Evolutionary conservation across 2,329 filamentous ascomycete genomes (phyloP), one percentile per base, ranked within the genome.

Genomic region (Neoarthrinium moseri): DNA sequence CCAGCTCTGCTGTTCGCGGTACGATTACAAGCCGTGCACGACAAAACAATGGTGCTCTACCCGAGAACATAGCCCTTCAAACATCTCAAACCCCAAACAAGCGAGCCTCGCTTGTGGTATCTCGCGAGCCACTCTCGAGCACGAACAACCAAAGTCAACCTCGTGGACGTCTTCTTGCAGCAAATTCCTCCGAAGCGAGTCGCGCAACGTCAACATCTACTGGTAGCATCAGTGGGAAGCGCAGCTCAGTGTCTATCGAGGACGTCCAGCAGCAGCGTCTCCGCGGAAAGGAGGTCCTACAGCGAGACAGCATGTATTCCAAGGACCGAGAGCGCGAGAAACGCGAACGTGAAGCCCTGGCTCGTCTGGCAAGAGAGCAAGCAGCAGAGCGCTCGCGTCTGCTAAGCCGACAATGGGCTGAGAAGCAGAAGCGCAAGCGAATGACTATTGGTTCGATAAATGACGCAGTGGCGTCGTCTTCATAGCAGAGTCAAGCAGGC

Each of bases 381-480:
- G 82, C 82, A 20, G 81, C 82, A 8, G 80, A 85, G 62, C 72
- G 77, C 56, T 81, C 79, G 44, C 73, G 81, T 44, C 69, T 73
- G 58, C 72, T 77, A 48, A 80, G 80, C 52, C 73, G 80, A 26
- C 77, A 83, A 54, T 84, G 81, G 80, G 80, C 80, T 10, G 79
- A 83, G 58, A 81, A 75, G 63, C 76, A 78, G 58, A 69, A 70
- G 29, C 67, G 61, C 15, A 75, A 71, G 57, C 65, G 58, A 26
- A 54, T 56, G 53, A 59, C 58, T 7, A 39, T 58, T 6, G 39
- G 47, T 29, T 62, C 60, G 3, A 17, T 57, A n/a, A 52, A 51
- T 18, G 57, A 59, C 37, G 43, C 55, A 3, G 40, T 54, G 30
- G 43, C 47, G 4, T 36, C 24, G 17, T 34, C 43, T 17, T 47